A percentile compares a stretch with the other conserved stretches of the same genome.
Evolutionary conservation across 306 rosid species (phyloP).

Genomic region (Carpinus fangiana): DNA sequence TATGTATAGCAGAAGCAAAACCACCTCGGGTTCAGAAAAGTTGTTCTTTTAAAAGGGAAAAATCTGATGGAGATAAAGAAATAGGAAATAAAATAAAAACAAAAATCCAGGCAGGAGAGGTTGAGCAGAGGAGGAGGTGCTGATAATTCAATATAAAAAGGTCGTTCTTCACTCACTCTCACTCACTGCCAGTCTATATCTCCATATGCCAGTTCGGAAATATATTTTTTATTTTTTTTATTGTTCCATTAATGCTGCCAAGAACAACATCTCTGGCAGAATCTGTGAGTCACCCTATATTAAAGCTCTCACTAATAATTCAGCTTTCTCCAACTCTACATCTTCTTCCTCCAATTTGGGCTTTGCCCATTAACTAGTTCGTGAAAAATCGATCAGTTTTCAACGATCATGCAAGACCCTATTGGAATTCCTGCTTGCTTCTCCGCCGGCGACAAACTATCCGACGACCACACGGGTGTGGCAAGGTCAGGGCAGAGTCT

Average conservation of each 20-base stretch:
- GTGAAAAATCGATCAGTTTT: conserved; percentile 5
- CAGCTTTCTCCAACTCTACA: conserved; percentile 19
- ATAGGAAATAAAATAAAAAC: conserved; percentile 5
- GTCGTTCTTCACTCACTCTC: conserved; percentile 62
- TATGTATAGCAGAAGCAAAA: conserved; percentile 42
- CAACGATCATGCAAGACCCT: conserved; percentile 61
- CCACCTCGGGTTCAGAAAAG: conserved; percentile 56
- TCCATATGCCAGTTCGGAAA: conserved; percentile 52
- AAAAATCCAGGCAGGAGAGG: conserved; percentile 43
- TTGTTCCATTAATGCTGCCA: conserved; percentile 51
- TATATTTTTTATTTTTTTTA: not conserved
- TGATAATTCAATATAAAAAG: conserved; percentile 42
- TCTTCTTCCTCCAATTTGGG: conserved; percentile 17
- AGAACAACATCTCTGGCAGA: conserved; percentile 60
- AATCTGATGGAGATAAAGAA: conserved; percentile 19
- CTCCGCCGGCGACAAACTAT: conserved; percentile 51
- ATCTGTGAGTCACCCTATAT: conserved; percentile 38
- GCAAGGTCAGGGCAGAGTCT: conserved; percentile 80
- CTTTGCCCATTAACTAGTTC: not conserved
- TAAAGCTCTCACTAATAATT: conserved; percentile 31
- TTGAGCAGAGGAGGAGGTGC: conserved; percentile 17
- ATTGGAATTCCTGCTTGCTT: conserved; percentile 77
- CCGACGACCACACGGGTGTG: conserved; percentile 52
- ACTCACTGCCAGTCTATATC: conserved; percentile 55
- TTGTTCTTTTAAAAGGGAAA: conserved; percentile 22